Evolutionary conservation across 495 filamentous ascomycete genomes (phyloP), one percentile per base, ranked within the genome.

Genomic region (Podospora australis): DNA sequence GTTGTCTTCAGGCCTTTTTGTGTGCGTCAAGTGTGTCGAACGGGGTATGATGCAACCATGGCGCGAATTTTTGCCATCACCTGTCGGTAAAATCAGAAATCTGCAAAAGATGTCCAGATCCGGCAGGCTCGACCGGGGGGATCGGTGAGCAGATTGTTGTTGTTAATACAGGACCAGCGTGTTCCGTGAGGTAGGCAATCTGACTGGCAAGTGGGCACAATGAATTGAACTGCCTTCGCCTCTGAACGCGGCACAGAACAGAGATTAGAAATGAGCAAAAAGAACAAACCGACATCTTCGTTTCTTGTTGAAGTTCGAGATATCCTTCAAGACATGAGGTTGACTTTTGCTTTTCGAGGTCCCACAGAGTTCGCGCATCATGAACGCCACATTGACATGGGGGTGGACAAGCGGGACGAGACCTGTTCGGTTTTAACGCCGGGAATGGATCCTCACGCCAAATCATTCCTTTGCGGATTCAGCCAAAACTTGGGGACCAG

Each of bases 371-470:
- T 51, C 35, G 48, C 44, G 24, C 47, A 40, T 47, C 44, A 28
- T 22, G 23, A 50, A 50, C 56, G 49, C 51, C 54, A 53, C 52
- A 47, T 46, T 14, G 38, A 46, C 25, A 7, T n/a, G 39, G 40
- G 40, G 36, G 39, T 44, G 41, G 29, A 44, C 46, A 52, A 32
- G n/a, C n/a, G 48, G 46, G 46, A 48, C 48, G 46, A 46, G 40
- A 32, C 41, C 52, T 43, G 47, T 20, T 39, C 58, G 56, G 59
- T 47, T 56, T 57, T 59, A 59, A 54, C 29, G 48, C 49, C 49
- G 55, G 55, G 52, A 52, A 55, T 58, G 55, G 17, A 30, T 39
- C 36, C 44, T 21, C 39, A 14, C 30, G 14, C 32, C 28, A 44
- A n/a, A 44, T 21, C 46, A 25, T 35, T 34, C 34, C 32, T 11